Percentiles rank a stretch among this genome's conserved stretches.
Evolutionary conservation across 2,329 filamentous ascomycete species (phyloP).

Genomic region (Thermochaetoides dissita): DNA sequence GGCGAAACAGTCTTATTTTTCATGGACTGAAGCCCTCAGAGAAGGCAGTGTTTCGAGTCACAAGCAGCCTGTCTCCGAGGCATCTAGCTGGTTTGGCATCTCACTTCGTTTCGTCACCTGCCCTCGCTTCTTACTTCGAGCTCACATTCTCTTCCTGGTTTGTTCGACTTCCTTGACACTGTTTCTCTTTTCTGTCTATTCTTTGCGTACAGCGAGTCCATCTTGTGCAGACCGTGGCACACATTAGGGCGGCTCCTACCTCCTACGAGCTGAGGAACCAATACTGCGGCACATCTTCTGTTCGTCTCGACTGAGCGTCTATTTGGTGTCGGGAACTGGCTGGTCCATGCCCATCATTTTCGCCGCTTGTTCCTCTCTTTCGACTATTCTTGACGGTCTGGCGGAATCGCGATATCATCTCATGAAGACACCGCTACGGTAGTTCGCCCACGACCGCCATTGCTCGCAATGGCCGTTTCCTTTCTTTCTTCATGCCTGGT

Average conservation of each 20-base stretch:
- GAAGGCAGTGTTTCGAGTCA: too few species aligned
- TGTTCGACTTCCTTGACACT: too few species aligned
- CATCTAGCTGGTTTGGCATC: too few species aligned
- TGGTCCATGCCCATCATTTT: conserved; percentile 4
- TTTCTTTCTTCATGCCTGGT: conserved; percentile 11
- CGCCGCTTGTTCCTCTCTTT: not conserved
- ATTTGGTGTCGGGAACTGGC: conserved; percentile 2
- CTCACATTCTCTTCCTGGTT: too few species aligned
- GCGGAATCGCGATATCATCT: not conserved
- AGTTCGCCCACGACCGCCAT: conserved; percentile 5
- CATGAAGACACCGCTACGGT: conserved; percentile 8
- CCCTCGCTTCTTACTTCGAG: too few species aligned
- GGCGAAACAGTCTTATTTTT: too few species aligned
- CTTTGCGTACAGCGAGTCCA: too few species aligned
- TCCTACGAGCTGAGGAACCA: conserved; percentile 7
- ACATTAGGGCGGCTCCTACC: conserved; percentile 1
- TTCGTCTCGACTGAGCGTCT: not conserved
- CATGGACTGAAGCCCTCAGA: too few species aligned
- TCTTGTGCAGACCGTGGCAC: too few species aligned
- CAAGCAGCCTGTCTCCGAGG: too few species aligned
- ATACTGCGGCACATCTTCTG: not conserved
- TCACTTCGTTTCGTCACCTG: too few species aligned
- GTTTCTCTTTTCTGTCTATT: too few species aligned
- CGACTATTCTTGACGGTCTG: not conserved
- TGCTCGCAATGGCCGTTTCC: conserved; percentile 19